Evolutionary conservation across 352 stramenopile species (phyloP).

Genomic region (Pythium brachiatum): DNA sequence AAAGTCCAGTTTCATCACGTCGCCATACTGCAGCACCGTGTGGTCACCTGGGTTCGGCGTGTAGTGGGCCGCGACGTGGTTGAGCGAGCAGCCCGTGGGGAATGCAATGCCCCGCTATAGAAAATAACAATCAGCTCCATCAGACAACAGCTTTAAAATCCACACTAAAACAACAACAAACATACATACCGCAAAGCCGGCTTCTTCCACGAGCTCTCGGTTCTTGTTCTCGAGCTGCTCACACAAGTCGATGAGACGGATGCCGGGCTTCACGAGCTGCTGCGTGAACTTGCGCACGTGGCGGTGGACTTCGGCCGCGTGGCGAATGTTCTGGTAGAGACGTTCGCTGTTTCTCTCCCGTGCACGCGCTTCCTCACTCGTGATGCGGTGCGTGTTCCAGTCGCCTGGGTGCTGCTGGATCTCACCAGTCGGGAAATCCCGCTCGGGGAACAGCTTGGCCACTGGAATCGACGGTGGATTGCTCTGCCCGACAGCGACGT

Average conservation of each 20-base stretch:
- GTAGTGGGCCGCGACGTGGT: slow-evolving; percentile 96
- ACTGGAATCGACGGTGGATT: slow-evolving; percentile 93
- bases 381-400: slow-evolving; percentile 91
- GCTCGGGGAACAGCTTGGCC: slow-evolving; percentile 54
- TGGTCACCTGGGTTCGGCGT: slow-evolving; percentile 94
- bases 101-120: slow-evolving; percentile 89
- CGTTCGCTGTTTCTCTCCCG: slow-evolving; percentile 71
- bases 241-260: slow-evolving; percentile 97
- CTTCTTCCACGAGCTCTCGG: slow-evolving; percentile 92
- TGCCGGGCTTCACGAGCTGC: slow-evolving; percentile 94
- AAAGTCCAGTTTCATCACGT: slow-evolving; percentile 98
- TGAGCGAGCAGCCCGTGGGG: slow-evolving; percentile 93
- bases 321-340: slow-evolving; percentile 74
- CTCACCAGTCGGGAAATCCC: slow-evolving; percentile 89
- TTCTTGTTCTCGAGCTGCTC: slow-evolving; percentile 96
- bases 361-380: slow-evolving; percentile 80
- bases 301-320: slow-evolving; percentile 95
- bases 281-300: slow-evolving; percentile 92
- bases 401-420: slow-evolving; percentile 92
- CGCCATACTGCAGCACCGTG: slow-evolving; percentile 88
- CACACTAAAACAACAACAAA: background rate
- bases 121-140: background rate
- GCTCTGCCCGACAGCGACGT: slow-evolving; percentile 93
- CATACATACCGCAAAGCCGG: slow-evolving; percentile 71
- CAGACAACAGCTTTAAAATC: background rate